These are phyloP conservation scores for Fusarium pseudonygamai DNA, from an alignment of 2,329 filamentous ascomycete species.

Conservation along the genomic window DNA sequence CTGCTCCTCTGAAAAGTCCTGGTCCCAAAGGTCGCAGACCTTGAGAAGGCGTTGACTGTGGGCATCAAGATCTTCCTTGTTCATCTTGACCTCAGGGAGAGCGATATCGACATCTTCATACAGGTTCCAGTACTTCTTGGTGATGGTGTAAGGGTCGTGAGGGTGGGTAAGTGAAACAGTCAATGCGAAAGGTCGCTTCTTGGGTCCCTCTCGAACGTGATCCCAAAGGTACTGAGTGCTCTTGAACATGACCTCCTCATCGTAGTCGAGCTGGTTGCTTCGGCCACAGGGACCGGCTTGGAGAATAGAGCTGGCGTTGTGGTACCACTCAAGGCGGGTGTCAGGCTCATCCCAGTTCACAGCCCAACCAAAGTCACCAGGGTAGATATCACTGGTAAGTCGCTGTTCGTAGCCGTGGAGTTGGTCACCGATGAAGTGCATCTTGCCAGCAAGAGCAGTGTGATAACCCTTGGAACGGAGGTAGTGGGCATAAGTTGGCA, in stretches of 20 bases:
- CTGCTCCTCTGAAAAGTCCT: constrained; percentile 84
- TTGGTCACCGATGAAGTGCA: constrained; percentile 97
- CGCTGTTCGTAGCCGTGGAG: constrained; percentile 93
- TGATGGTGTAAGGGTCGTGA: constrained; percentile 95
- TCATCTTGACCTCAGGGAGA: constrained; percentile 79
- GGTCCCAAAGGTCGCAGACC: constrained; percentile 86
- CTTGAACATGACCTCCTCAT: constrained; percentile 95
- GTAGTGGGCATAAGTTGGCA: constrained; percentile 93
- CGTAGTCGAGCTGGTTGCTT: constrained; percentile 95
- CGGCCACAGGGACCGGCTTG: constrained; percentile 89
- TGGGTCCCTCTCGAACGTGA: constrained; percentile 81
- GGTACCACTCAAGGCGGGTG: constrained; percentile 90
- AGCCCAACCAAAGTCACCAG: constrained; percentile 92
- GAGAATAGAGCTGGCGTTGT: constrained; percentile 93
- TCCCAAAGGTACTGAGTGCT: constrained; percentile 91
- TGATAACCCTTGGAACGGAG: constrained; percentile 86
- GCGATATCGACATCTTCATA: constrained; percentile 91
- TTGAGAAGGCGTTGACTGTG: constrained; percentile 89
- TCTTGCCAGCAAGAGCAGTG: constrained; percentile 91
- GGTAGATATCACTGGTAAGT: constrained; percentile 95
- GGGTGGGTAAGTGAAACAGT: constrained; percentile 95
- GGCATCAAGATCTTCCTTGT: constrained; percentile 82
- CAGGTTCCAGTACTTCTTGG: constrained; percentile 90
- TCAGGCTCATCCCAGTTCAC: constrained; percentile 96
- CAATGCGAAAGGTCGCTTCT: constrained; percentile 82